These are phyloP conservation scores for Linderniella brevidens DNA, from an alignment of 257 asterid species.

Conservation along the genomic window DNA sequence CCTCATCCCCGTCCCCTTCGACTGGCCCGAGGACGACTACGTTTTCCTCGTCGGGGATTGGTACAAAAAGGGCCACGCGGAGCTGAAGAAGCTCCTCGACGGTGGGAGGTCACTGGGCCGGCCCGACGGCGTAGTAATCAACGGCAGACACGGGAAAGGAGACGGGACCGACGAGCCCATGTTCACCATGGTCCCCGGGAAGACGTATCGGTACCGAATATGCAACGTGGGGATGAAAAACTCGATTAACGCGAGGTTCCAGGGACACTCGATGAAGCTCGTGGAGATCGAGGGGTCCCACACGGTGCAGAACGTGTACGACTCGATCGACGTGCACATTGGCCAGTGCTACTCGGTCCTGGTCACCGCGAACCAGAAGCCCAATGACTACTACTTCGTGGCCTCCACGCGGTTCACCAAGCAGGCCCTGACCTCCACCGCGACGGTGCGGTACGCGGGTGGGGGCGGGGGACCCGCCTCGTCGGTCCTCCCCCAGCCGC, in stretches of 20 bases:
- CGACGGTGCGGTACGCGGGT: constrained; percentile 27
- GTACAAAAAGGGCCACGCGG: neutral
- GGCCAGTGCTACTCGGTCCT: neutral
- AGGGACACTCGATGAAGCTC: neutral
- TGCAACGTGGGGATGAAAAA: neutral
- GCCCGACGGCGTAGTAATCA: neutral
- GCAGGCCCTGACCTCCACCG: constrained; percentile 8
- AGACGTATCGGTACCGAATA: neutral
- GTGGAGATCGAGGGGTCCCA: constrained; percentile 1
- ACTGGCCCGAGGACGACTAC: neutral
- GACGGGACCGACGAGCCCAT: neutral
- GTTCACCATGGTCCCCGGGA: neutral
- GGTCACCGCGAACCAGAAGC: neutral
- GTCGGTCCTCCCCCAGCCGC: constrained; percentile 24
- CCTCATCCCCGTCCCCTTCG: neutral
- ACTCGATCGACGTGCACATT: neutral
- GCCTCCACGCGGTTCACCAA: neutral
- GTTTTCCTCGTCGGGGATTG: neutral
- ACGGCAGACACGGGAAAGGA: neutral
- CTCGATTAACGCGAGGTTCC: neutral
- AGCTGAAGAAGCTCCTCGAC: neutral
- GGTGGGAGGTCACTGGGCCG: neutral
- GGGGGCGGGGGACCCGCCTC: constrained; percentile 30
- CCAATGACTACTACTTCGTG: neutral
- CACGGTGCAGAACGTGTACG: neutral